Evolutionary conservation across 129 eudicot genomes (phyloP).

Genomic region (Glebionis coronaria): DNA sequence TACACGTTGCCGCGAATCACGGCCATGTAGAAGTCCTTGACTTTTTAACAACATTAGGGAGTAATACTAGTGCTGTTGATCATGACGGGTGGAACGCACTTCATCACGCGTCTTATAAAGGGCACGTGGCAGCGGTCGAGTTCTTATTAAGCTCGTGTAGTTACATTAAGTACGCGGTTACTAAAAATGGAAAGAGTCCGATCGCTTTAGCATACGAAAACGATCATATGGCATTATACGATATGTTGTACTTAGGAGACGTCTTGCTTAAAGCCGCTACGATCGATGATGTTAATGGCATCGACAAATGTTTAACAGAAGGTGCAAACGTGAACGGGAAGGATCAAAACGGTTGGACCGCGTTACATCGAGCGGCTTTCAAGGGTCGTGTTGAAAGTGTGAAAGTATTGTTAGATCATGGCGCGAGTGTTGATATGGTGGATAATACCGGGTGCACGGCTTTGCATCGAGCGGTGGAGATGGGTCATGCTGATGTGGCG

Average conservation of each 20-base stretch:
- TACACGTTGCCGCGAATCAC: slow-evolving; percentile 50
- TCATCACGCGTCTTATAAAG: slow-evolving; percentile 51
- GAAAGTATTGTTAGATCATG: slow-evolving; percentile 43
- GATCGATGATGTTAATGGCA: slow-evolving; percentile 32
- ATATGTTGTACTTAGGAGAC: slow-evolving; percentile 46
- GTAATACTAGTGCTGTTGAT: slow-evolving; percentile 47
- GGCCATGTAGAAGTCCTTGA: slow-evolving; percentile 46
- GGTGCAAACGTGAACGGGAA: slow-evolving; percentile 54
- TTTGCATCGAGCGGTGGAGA: slow-evolving; percentile 52
- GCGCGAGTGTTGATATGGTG: slow-evolving; percentile 52
- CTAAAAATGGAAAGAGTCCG: slow-evolving; percentile 54
- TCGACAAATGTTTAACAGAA: slow-evolving; percentile 41
- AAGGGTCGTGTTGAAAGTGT: slow-evolving; percentile 56
- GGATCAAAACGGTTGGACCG: slow-evolving; percentile 81
- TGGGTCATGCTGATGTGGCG: slow-evolving; percentile 48
- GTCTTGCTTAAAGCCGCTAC: slow-evolving; percentile 53
- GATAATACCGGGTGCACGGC: slow-evolving; percentile 53
- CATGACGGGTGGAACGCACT: slow-evolving; percentile 50
- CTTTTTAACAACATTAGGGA: slow-evolving; percentile 57
- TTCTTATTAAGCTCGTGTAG: slow-evolving; percentile 35
- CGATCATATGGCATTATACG: slow-evolving; percentile 44
- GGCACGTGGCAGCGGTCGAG: slow-evolving; percentile 45
- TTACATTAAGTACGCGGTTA: slow-evolving; percentile 44
- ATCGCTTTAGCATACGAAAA: slow-evolving; percentile 51
- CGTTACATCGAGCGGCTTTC: slow-evolving; percentile 72